Conservation (phyloP, 306 rosid genomes). For the Ammopiptanthus mongolicus region DNA sequence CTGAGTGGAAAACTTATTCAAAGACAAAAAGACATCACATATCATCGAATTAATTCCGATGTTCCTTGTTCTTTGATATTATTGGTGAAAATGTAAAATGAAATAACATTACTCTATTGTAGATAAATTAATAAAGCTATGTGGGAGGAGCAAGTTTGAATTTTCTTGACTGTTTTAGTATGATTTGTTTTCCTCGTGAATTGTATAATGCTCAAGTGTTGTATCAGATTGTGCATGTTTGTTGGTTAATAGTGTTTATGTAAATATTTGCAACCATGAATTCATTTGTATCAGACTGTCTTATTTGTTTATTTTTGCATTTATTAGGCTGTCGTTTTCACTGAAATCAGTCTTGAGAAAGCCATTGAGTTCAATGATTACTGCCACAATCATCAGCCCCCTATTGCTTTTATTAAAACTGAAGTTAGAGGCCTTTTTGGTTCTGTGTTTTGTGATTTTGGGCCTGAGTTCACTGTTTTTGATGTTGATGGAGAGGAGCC, state of each 20-base stretch:
- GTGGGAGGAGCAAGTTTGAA: not conserved
- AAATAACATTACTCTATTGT: not conserved
- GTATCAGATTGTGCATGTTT: not conserved
- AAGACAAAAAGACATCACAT: too few species aligned
- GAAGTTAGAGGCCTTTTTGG: slow-evolving; percentile 96
- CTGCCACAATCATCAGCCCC: slow-evolving; percentile 80
- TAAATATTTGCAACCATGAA: not conserved
- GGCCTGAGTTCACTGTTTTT: slow-evolving; percentile 82
- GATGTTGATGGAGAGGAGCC: slow-evolving; percentile 94
- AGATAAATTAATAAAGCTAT: not conserved
- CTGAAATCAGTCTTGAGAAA: slow-evolving; percentile 62
- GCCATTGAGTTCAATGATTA: slow-evolving; percentile 78
- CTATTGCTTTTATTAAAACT: slow-evolving; percentile 76
- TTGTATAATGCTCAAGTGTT: not conserved
- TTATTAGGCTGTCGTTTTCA: slow-evolving; percentile 78
- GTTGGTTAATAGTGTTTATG: not conserved
- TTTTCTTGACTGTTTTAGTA: not conserved
- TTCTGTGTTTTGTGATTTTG: slow-evolving; percentile 86
- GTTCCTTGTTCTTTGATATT: not conserved
- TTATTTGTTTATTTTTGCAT: not conserved
- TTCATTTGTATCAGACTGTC: not conserved
- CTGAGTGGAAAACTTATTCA: too few species aligned
- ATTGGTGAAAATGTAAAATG: not conserved
- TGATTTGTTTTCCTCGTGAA: not conserved
- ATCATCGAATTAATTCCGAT: not conserved